phyloP scores from a whole-genome alignment of 2,329 filamentous ascomycete genomes.

The Verticillium isaacii region DNA sequence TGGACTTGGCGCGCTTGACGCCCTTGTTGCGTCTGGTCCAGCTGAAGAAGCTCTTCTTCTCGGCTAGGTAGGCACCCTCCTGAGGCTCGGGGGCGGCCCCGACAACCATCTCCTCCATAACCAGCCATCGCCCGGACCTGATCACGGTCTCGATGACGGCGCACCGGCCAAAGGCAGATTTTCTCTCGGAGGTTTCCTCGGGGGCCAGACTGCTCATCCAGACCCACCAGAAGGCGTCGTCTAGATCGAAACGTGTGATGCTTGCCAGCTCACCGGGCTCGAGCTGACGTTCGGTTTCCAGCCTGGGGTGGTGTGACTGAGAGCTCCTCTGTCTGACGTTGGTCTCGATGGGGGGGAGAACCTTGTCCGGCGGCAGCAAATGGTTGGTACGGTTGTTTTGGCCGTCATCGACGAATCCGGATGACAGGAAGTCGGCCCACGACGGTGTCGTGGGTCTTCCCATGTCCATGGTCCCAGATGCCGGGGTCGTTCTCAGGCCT shows the following conservation, averaged over 20 bases:
- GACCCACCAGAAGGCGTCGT: conserved; percentile 99
- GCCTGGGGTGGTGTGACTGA: conserved; percentile 71
- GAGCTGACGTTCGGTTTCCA: conserved; percentile 64
- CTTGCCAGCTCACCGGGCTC: conserved; percentile 94
- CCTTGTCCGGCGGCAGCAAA: conserved; percentile 85
- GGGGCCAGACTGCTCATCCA: conserved; percentile 96
- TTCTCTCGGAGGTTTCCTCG: conserved; percentile 80
- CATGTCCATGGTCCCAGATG: conserved; percentile 60
- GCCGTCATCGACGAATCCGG: conserved; percentile 80
- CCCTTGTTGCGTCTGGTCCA: conserved; percentile 68
- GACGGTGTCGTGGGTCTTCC: conserved; percentile 91
- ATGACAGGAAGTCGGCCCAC: conserved; percentile 96
- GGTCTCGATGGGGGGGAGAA: conserved; percentile 77
- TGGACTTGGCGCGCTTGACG: conserved; percentile 64
- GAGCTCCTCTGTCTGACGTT: conserved; percentile 74
- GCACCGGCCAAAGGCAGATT: conserved; percentile 90
- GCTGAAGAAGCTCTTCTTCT: conserved; percentile 93
- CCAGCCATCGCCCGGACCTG: conserved; percentile 76
- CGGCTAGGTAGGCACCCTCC: conserved; percentile 82
- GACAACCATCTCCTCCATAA: conserved; percentile 95
- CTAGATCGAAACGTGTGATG: conserved; percentile 78
- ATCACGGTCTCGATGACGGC: conserved; percentile 88
- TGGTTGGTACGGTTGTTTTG: conserved; percentile 60
- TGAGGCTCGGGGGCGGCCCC: conserved; percentile 83
- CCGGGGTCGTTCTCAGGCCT: conserved; percentile 60